Conservation (phyloP, 2,329 filamentous ascomycete genomes). For the Xylaria sp. region DNA sequence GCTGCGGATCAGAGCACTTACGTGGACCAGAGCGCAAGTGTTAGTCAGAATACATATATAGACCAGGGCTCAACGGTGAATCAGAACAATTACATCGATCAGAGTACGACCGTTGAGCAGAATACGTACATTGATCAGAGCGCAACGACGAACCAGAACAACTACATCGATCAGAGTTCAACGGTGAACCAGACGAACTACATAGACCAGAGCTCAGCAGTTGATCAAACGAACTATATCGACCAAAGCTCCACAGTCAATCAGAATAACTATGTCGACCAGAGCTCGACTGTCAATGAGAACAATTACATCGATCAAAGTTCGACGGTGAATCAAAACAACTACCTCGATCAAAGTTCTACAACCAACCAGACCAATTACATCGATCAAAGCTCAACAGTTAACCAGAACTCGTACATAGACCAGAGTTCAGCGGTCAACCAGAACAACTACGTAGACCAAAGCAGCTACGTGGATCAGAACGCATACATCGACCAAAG, state of each 20-base stretch:
- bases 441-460: constrained; percentile 22
- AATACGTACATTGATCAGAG: neutral
- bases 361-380: constrained; percentile 22
- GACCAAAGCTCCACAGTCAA: constrained; percentile 23
- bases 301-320: constrained; percentile 17
- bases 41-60: constrained; percentile 16
- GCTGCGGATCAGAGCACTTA: constrained; percentile 24
- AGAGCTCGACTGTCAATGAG: constrained; percentile 16
- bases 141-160: constrained; percentile 4
- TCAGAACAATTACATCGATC: constrained; percentile 14
- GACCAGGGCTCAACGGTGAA: constrained; percentile 20
- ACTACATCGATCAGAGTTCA: neutral
- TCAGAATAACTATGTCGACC: constrained; percentile 17
- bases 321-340: constrained; percentile 12
- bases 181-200: constrained; percentile 4
- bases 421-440: constrained; percentile 23
- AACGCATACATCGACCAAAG: constrained; percentile 20
- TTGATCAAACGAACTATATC: constrained; percentile 12
- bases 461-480: constrained; percentile 19
- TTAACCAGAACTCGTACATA: constrained; percentile 16
- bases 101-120: constrained; percentile 15
- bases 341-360: constrained; percentile 17
- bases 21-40: constrained; percentile 23
- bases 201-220: constrained; percentile 16
- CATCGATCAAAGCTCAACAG: constrained; percentile 9